Evolutionary conservation across 2,329 filamentous ascomycete genomes (phyloP), one percentile per base, ranked within the genome.

Genomic region (Epichloe coenophiala): DNA sequence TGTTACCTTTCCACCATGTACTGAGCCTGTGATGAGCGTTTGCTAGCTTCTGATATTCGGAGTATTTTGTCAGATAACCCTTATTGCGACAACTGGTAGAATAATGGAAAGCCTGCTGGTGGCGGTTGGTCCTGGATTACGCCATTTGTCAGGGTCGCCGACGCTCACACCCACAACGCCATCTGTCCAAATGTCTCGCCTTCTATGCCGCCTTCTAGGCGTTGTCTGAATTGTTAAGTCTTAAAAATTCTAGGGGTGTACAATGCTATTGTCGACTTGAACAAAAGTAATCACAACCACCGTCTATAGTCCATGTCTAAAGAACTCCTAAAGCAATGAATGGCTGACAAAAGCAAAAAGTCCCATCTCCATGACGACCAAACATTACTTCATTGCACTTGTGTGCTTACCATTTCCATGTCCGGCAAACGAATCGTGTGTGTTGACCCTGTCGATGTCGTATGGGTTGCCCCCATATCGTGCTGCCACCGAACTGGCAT

Each of bases 361-460:
- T 9, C 8, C 8, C 27, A 31, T 9, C 8, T 31, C 27, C 27
- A 31, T 31, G 27, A 31, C 27, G 27, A 45, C 8, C 11, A 13
- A 19, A 9, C 9, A 31, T 31, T 17, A 40, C 21, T 40, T 13
- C 3, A 3, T n/a, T 21, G 1, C n/a, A 33, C 5, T 4, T 15
- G 2, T 5, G 2, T 19, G 36, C 37, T 40, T 40, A 13, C 21
- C 15, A 3, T 21, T 37, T 27, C 4, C 19, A 35, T 41, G 0
- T 5, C 39, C 40, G 15, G 12, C 31, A 47, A 53, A 53, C 9
- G 51, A 53, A 12, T 37, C 35, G 12, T 47, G 48, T 15, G 43
- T 53, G 13, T 50, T 50, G 5, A 50, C 48, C 13, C 47, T 43
- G 40, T 53, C 51, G n/a, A 53, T 53, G 6, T 50, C 39, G 5